These are phyloP conservation scores for Picochlorum sp. DNA, from an alignment of 139 green algal species.

Conservation along the genomic window DNA sequence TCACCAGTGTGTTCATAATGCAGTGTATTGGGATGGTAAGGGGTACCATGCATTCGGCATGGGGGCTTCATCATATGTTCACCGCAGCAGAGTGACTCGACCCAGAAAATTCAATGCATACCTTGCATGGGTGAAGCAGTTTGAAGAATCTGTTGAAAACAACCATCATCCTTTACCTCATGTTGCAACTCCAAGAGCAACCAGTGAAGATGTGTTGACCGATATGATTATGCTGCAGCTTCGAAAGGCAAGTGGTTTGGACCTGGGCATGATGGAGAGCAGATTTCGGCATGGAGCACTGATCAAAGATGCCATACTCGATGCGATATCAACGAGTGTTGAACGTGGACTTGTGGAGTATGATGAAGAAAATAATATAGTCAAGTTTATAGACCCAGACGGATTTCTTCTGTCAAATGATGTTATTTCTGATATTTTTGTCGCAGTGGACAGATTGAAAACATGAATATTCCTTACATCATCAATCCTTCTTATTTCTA, in stretches of 20 bases:
- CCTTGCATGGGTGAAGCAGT: conserved; percentile 47
- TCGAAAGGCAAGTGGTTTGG: conserved; percentile 57
- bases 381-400: conserved; percentile 65
- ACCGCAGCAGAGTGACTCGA: conserved; percentile 53
- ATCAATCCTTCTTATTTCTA: background rate
- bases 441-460: conserved; percentile 7
- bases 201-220: conserved; percentile 55
- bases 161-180: conserved; percentile 1
- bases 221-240: conserved; percentile 83
- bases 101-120: conserved; percentile 68
- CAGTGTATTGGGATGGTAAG: conserved; percentile 72
- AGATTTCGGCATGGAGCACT: conserved; percentile 8
- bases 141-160: background rate
- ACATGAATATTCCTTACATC: too few species aligned
- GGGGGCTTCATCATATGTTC: conserved; percentile 72
- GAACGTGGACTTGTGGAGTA: conserved; percentile 20
- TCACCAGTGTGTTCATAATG: conserved; percentile 79
- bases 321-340: conserved; percentile 26
- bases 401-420: conserved; percentile 82
- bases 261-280: conserved; percentile 35
- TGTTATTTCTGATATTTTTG: conserved; percentile 77
- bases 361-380: background rate
- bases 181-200: conserved; percentile 10
- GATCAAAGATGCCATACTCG: conserved; percentile 11
- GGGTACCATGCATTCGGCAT: conserved; percentile 86